phyloP scores from a whole-genome alignment of 2,329 filamentous ascomycete genomes.

The Graphiopsis chlorocephala region DNA sequence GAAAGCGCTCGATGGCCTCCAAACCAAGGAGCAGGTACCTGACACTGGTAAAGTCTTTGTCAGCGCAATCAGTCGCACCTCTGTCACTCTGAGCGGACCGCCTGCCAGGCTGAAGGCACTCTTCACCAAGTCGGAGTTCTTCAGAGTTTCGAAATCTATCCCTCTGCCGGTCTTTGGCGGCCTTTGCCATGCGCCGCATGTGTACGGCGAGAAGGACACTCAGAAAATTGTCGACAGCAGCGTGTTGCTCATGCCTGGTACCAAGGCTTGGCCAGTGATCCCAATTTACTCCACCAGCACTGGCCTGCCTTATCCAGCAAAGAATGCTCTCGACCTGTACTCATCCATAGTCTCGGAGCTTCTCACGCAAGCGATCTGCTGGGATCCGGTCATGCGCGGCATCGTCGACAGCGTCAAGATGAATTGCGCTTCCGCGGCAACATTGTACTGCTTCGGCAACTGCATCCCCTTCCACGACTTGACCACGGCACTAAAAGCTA shows the following conservation, averaged over 20 bases:
- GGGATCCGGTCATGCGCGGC: constrained; percentile 29
- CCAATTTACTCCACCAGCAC: constrained; percentile 36
- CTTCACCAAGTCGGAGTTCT: constrained; percentile 27
- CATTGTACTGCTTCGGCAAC: constrained; percentile 22
- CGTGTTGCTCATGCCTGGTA: background rate
- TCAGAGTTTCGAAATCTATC: constrained; percentile 23
- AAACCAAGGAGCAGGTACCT: constrained; percentile 22
- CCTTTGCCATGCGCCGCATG: constrained; percentile 31
- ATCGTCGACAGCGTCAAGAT: constrained; percentile 19
- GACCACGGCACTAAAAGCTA: constrained; percentile 15
- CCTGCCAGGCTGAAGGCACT: constrained; percentile 29
- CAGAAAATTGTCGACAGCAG: constrained; percentile 26
- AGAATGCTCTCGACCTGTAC: constrained; percentile 24
- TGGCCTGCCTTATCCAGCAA: constrained; percentile 30
- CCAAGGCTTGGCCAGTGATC: constrained; percentile 23
- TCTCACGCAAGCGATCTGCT: constrained; percentile 28
- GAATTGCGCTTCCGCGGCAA: constrained; percentile 1
- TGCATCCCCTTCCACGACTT: constrained; percentile 27
- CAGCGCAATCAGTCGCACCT: constrained; percentile 29
- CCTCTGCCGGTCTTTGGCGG: constrained; percentile 30
- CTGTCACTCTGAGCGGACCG: constrained; percentile 34
- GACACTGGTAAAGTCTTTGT: constrained; percentile 27
- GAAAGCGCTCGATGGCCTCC: constrained; percentile 39
- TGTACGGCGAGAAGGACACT: constrained; percentile 32
- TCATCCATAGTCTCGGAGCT: constrained; percentile 22